phyloP scores from a whole-genome alignment of 495 filamentous ascomycete species.

The Penicillium coffeae region DNA sequence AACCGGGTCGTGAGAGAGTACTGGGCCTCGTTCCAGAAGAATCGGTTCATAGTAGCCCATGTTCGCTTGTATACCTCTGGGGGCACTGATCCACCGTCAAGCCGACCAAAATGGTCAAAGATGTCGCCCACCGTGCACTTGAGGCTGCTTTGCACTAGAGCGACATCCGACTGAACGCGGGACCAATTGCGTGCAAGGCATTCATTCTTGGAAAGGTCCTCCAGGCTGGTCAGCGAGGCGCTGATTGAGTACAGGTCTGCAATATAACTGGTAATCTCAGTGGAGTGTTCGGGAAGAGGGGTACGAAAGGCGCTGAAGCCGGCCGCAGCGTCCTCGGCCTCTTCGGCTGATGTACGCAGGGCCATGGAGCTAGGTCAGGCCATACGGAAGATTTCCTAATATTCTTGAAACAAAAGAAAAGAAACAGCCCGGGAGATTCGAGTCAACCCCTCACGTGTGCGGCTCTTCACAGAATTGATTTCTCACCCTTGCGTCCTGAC shows the following conservation, averaged over 20 bases:
- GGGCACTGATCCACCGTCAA: conserved; percentile 34
- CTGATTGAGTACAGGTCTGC: conserved; percentile 53
- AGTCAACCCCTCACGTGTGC: conserved; percentile 21
- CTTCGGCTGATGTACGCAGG: conserved; percentile 46
- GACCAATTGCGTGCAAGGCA: conserved; percentile 31
- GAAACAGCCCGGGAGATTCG: background rate
- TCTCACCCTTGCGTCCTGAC: conserved; percentile 21
- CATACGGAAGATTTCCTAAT: conserved; percentile 13
- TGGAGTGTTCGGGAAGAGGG: conserved; percentile 48
- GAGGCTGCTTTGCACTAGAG: conserved; percentile 43
- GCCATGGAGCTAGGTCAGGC: conserved; percentile 33
- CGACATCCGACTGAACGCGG: conserved; percentile 41
- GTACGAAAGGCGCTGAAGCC: conserved; percentile 49
- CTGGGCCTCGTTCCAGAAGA: conserved; percentile 50
- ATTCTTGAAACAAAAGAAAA: background rate
- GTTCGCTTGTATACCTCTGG: conserved; percentile 41
- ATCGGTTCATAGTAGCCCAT: conserved; percentile 50
- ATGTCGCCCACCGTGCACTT: conserved; percentile 53
- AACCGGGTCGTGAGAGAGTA: conserved; percentile 48
- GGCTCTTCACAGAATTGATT: conserved; percentile 16
- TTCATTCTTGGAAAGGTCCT: conserved; percentile 30
- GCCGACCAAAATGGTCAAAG: conserved; percentile 44
- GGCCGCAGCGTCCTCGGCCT: conserved; percentile 51
- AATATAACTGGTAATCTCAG: conserved; percentile 53
- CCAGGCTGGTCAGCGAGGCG: conserved; percentile 44